Percentiles rank a stretch among this genome's conserved stretches.
Evolutionary conservation across 192 early-diverging fungal genomes (phyloP).

Genomic region (Mortierella claussenii): DNA sequence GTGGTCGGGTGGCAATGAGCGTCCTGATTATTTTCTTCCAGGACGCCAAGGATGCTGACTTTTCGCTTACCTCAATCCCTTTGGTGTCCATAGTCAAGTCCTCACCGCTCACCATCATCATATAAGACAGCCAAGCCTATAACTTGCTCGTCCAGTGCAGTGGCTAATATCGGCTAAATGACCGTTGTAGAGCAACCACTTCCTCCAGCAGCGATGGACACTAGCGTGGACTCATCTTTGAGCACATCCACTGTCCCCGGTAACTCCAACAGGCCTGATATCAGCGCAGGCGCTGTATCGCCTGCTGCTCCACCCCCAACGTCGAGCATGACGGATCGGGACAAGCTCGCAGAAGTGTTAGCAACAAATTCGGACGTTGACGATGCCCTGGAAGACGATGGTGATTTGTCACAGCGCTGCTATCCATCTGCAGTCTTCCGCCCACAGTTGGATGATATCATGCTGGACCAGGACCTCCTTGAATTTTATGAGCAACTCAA

Average conservation of each 20-base stretch:
- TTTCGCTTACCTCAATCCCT: too few species aligned
- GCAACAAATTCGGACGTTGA: neutral
- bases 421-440: slow-evolving; percentile 35
- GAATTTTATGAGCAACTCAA: slow-evolving; percentile 48
- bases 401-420: neutral
- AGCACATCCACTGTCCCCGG: neutral
- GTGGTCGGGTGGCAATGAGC: too few species aligned
- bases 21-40: too few species aligned
- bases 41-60: too few species aligned
- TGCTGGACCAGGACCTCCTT: slow-evolving; percentile 47
- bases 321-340: too few species aligned
- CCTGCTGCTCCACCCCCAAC: neutral
- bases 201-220: too few species aligned
- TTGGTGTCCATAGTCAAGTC: too few species aligned
- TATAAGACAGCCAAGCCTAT: too few species aligned
- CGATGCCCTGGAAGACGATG: slow-evolving; percentile 13
- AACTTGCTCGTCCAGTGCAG: neutral
- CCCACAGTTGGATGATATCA: slow-evolving; percentile 43
- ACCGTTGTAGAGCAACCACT: slow-evolving; percentile 8
- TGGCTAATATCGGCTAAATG: slow-evolving; percentile 5
- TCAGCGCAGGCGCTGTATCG: too few species aligned
- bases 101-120: too few species aligned
- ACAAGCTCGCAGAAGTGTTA: neutral
- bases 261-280: neutral
- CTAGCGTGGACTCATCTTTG: neutral